Conservation (phyloP, 2,329 filamentous ascomycete species). For the Monilinia fructicola region DNA sequence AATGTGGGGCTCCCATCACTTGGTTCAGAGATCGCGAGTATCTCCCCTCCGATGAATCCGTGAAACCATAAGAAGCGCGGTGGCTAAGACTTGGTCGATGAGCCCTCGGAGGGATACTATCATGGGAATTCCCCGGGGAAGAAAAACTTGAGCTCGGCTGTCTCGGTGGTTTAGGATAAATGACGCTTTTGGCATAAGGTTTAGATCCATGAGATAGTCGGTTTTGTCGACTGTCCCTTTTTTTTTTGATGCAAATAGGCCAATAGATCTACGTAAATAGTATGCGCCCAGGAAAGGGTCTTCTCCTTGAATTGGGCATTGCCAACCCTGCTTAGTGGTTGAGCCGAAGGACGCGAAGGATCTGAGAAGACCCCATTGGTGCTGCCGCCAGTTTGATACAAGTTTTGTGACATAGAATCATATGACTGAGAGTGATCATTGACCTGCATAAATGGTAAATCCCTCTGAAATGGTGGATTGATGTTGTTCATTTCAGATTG, state of each 20-base stretch:
- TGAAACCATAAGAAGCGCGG: conserved; percentile 14
- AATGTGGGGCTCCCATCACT: conserved; percentile 34
- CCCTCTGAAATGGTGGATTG: conserved; percentile 10
- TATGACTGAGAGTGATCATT: conserved; percentile 15
- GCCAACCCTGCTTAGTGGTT: conserved; percentile 32
- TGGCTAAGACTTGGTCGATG: conserved; percentile 14
- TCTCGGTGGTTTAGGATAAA: conserved; percentile 52
- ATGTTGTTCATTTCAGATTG: conserved; percentile 25
- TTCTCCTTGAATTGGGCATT: conserved; percentile 64
- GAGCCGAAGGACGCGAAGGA: conserved; percentile 32
- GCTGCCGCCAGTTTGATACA: conserved; percentile 19
- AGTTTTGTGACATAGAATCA: conserved; percentile 19
- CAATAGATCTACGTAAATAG: conserved; percentile 69
- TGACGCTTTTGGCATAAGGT: conserved; percentile 50
- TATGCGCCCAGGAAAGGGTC: conserved; percentile 67
- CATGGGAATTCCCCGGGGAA: conserved; percentile 24
- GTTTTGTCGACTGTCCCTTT: conserved; percentile 46
- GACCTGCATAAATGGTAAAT: conserved; percentile 12
- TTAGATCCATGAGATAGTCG: conserved; percentile 41
- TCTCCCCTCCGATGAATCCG: conserved; percentile 24
- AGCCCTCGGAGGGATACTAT: not conserved
- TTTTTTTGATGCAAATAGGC: conserved; percentile 62
- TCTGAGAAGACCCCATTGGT: conserved; percentile 17
- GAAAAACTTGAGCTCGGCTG: conserved; percentile 36
- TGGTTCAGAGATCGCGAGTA: conserved; percentile 28